Conservation (phyloP, 106 monocot genomes). For the Chionographis japonica region DNA sequence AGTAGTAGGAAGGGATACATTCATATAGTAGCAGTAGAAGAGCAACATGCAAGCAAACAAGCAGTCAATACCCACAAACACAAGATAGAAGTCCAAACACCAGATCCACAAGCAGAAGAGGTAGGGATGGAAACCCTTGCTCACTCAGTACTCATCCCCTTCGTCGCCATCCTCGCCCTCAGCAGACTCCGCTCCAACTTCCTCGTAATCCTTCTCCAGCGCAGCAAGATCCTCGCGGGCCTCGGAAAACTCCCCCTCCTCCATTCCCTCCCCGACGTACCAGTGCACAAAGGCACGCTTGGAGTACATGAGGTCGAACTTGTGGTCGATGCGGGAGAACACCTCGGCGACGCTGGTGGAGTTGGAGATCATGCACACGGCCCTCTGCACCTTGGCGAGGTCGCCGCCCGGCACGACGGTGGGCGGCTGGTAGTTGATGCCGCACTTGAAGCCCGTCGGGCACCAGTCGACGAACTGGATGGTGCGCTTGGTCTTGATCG, state of each 20-base stretch:
- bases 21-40: too few species aligned
- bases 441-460: constrained; percentile 53
- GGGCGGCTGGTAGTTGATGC: constrained; percentile 42
- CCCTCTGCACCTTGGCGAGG: constrained; percentile 40
- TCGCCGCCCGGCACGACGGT: constrained; percentile 37
- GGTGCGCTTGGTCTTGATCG: constrained; percentile 61
- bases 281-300: constrained; percentile 45
- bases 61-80: too few species aligned
- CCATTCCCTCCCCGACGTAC: constrained; percentile 47
- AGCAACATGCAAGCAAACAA: too few species aligned
- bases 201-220: constrained; percentile 38
- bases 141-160: not conserved
- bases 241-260: constrained; percentile 41
- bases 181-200: constrained; percentile 30
- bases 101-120: too few species aligned
- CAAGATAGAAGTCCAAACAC: too few species aligned
- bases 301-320: constrained; percentile 40
- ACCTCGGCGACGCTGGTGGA: constrained; percentile 44
- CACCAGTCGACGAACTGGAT: constrained; percentile 74
- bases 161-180: constrained; percentile 13
- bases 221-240: constrained; percentile 40
- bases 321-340: constrained; percentile 34
- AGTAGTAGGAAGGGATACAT: too few species aligned
- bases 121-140: too few species aligned
- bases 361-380: constrained; percentile 45